phyloP scores from a whole-genome alignment of 2,329 filamentous ascomycete species.

The Alternaria sp. region DNA sequence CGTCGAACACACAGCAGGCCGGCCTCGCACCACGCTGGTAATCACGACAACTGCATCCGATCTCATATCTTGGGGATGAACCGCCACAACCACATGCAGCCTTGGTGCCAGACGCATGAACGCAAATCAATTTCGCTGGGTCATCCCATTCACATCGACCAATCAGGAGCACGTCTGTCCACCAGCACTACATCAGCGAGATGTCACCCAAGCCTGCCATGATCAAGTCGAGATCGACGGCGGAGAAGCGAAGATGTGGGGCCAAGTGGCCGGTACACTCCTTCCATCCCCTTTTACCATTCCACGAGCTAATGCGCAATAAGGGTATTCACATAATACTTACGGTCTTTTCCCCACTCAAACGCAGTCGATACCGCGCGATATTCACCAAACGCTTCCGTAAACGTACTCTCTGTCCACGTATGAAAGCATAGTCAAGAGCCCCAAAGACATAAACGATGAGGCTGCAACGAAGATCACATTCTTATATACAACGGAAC shows the following conservation, averaged over 20 bases:
- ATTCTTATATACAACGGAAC: neutral
- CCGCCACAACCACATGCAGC: neutral
- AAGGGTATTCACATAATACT: accelerated
- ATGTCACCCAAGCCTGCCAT: neutral
- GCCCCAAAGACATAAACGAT: neutral
- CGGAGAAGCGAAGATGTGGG: neutral
- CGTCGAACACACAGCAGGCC: neutral
- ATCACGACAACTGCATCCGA: neutral
- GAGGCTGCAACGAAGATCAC: neutral
- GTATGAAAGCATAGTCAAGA: neutral
- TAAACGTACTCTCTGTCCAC: neutral
- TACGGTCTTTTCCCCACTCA: neutral
- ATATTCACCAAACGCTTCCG: neutral
- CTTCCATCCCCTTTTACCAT: neutral
- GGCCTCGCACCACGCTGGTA: neutral
- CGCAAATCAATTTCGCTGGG: neutral
- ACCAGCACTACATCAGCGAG: neutral
- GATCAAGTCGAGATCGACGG: neutral
- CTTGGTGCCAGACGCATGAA: neutral
- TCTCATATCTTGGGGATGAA: neutral
- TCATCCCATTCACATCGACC: neutral
- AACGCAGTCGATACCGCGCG: neutral
- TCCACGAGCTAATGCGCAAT: neutral
- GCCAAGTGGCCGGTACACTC: neutral
- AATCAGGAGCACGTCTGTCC: neutral